These are phyloP conservation scores for Misopates orontium DNA, from an alignment of 257 asterid species.

Conservation along the genomic window DNA sequence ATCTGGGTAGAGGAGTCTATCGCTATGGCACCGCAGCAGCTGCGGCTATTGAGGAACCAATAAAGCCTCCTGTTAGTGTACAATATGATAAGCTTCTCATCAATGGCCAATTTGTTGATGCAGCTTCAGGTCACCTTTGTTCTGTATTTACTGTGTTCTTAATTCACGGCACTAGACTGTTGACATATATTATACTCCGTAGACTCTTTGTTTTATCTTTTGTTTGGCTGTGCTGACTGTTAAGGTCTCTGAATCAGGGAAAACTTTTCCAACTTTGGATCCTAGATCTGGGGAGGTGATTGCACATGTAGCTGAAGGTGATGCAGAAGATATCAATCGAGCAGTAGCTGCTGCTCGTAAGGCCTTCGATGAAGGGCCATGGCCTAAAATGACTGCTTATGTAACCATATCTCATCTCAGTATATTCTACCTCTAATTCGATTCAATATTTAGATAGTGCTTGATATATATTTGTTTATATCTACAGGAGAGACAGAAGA, in stretches of 20 bases:
- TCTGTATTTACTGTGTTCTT: neutral
- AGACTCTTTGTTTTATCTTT: neutral
- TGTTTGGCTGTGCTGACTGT: constrained; percentile 23
- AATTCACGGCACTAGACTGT: neutral
- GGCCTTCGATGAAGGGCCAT: constrained; percentile 96
- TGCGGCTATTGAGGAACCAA: constrained; percentile 72
- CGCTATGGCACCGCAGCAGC: constrained; percentile 75
- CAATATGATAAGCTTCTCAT: constrained; percentile 78
- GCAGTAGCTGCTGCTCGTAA: constrained; percentile 94
- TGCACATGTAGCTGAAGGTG: constrained; percentile 90
- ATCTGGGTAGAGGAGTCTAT: constrained; percentile 41
- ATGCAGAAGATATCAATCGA: constrained; percentile 74
- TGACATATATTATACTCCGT: neutral
- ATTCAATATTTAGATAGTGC: neutral
- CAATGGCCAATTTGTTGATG: constrained; percentile 82
- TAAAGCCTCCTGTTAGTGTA: constrained; percentile 74
- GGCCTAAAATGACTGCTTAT: constrained; percentile 95
- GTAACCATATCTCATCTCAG: constrained; percentile 37
- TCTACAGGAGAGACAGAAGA: constrained; percentile 78
- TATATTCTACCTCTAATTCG: neutral
- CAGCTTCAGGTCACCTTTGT: constrained; percentile 71
- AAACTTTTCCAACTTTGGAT: constrained; percentile 82
- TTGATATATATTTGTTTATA: constrained; percentile 3
- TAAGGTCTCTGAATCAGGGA: constrained; percentile 47
- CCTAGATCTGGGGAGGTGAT: constrained; percentile 90